Evolutionary conservation across 1,284 basidiomycete species (phyloP), one percentile per base, ranked within the genome.

Genomic region (Kalmanozyma brasiliensis): DNA sequence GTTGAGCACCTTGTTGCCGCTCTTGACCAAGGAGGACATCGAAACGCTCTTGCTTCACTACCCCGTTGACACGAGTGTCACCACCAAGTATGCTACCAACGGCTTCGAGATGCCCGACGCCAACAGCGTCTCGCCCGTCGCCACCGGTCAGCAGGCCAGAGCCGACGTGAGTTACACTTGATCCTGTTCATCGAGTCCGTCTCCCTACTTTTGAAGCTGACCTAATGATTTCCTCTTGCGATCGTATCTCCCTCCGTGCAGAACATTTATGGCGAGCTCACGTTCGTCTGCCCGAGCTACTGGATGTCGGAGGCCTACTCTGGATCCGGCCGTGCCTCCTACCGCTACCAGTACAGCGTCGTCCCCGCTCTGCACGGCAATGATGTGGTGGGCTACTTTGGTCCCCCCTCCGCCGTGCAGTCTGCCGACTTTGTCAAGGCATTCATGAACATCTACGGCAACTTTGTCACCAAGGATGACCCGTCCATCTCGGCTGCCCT

Each of bases 181-280:
- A 14, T 23, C 20, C 22, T 36, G n/a, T n/a, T 38, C 26, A n/a
- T 32, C 8, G 7, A 20, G 9, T 11, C 6, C 26, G 16, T 36
- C 24, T 37, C 7, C 3, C 19, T 17, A 13, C 19, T 37, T 20
- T 8, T 22, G 26, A 29, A 29, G 6, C 26, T 29, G 26, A 29
- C 11, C 26, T 29, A n/a, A n/a, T n/a, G n/a, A n/a, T n/a, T n/a
- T n/a, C n/a, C 16, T 23, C 26, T 29, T 19, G 17, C 6, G 4
- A 35, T 17, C 24, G 4, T 43, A 2, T 19, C 37, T 30, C 17
- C 10, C 29, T n/a, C 7, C 10, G 5, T 24, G 20, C 32, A 58
- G 49, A 67, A 67, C 49, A 67, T 67, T 17, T 61, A 61, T 8
- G 64, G 47, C 22, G 64, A 67, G 33, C 52, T 59, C n/a, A 57